Percentiles rank a stretch among this genome's conserved stretches.
Conservation (phyloP, 1,284 basidiomycete species). For the Malassezia slooffiae region DNA sequence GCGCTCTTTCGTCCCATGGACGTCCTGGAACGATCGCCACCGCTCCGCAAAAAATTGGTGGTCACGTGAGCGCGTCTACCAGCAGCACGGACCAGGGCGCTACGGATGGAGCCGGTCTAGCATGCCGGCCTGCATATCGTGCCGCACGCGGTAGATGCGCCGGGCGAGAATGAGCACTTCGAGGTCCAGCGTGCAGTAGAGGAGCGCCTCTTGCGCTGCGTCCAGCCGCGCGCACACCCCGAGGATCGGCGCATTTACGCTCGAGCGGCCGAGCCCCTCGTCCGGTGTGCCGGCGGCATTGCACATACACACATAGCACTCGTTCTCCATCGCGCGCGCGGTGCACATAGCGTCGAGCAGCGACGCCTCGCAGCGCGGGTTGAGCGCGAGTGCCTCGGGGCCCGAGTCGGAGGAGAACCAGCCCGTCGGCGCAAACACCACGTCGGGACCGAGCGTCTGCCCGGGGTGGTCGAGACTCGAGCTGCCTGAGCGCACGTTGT, state of each 20-base stretch:
- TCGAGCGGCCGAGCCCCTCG: slow-evolving; percentile 28
- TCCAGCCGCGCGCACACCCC: slow-evolving; percentile 24
- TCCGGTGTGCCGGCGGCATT: slow-evolving; percentile 33
- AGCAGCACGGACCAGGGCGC: too few species aligned
- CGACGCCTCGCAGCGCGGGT: slow-evolving; percentile 24
- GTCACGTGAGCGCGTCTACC: too few species aligned
- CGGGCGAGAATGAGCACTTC: slow-evolving; percentile 17
- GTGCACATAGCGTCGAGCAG: slow-evolving; percentile 28
- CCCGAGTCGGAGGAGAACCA: slow-evolving; percentile 43
- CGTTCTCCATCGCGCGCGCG: slow-evolving; percentile 33
- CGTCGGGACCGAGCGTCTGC: slow-evolving; percentile 29
- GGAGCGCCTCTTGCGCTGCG: slow-evolving; percentile 23
- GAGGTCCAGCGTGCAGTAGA: slow-evolving; percentile 29
- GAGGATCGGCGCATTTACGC: slow-evolving; percentile 32
- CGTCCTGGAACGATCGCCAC: too few species aligned
- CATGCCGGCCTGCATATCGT: background rate
- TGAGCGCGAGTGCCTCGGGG: slow-evolving; percentile 27
- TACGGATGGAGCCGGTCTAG: too few species aligned
- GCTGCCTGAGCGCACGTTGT: background rate
- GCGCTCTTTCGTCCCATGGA: too few species aligned
- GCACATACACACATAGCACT: slow-evolving; percentile 36
- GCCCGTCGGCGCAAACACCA: slow-evolving; percentile 42
- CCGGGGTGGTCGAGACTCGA: slow-evolving; percentile 19
- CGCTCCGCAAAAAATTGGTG: too few species aligned
- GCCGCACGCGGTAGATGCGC: slow-evolving; percentile 3